Evolutionary conservation across 139 green algal genomes (phyloP), one percentile per base, ranked within the genome.

Genomic region (Tetradesmus lagerheimii): DNA sequence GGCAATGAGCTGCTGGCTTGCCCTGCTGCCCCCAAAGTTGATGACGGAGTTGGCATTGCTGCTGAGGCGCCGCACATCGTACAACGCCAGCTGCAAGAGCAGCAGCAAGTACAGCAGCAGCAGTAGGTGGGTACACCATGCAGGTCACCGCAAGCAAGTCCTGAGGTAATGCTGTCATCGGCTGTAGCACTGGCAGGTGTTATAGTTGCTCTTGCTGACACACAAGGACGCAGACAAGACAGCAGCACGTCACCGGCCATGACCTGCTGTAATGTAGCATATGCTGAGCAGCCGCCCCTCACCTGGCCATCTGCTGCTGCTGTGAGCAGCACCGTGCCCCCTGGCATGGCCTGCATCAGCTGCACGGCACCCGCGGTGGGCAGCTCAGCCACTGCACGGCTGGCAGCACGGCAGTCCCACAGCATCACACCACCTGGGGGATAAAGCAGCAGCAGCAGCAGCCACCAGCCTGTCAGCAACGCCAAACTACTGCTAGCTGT

Each of bases 21-120:
- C 34, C 38, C 83, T 80, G 83, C 62, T 80, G 83, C 64, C 64
- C 45, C 83, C 83, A 88, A 88, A 88, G 83, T 88, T 88, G 83
- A 88, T 35, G 23, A 88, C 64, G 14, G 29, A 50, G 39, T 64
- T 88, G 82, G 38, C 64, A 35, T 25, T 78, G 83, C 64, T 88
- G 83, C 83, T 88, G 23, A 87, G 12, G 9, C 83, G 64, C 0
- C 83, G 62, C 34, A 88, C 64, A 41, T 88, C 83, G 45, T 80
- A 88, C 25, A 88, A 39, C 11, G 38, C 37, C 64, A 88, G 16
- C 83, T 88, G 83, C 64, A 80, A 2, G 9, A 16, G 16, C 35
- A 82, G 35, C 37, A n/a, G 76, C 31, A n/a, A 25, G 47, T 2
- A 47, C 74, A 80, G 74, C 74, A 80, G 34, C 20, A 82, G 16